Conservation (phyloP, 1,284 basidiomycete species). For the Mycocalia duriaeana region DNA sequence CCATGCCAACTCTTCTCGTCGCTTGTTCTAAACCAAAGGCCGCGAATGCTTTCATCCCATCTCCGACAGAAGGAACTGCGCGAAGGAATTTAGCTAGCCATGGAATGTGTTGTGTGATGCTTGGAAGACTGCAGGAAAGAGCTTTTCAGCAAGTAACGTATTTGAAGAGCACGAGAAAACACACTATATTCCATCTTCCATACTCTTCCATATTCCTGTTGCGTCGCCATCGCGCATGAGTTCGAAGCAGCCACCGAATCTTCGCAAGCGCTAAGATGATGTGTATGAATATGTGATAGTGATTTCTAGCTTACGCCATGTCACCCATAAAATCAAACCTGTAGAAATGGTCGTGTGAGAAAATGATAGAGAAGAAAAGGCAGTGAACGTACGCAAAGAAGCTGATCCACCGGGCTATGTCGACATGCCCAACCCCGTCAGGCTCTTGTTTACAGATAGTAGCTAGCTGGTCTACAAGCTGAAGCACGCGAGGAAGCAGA, state of each 20-base stretch:
- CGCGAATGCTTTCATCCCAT: constrained; percentile 21
- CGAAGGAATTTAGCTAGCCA: constrained; percentile 25
- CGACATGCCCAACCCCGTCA: constrained; percentile 17
- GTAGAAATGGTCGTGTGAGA: not conserved
- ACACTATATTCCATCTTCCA: constrained; percentile 34
- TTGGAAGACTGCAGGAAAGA: constrained; percentile 26
- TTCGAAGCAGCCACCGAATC: constrained; percentile 13
- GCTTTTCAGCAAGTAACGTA: not conserved
- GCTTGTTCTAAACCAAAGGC: constrained; percentile 31
- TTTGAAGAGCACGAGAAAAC: constrained; percentile 10
- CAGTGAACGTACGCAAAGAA: constrained; percentile 43
- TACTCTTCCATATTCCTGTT: constrained; percentile 29
- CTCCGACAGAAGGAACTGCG: constrained; percentile 14
- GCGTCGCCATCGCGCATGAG: constrained; percentile 33
- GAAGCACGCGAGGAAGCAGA: constrained; percentile 30
- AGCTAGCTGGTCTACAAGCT: constrained; percentile 33
- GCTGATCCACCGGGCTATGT: constrained; percentile 43
- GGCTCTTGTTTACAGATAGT: constrained; percentile 12
- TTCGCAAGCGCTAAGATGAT: not conserved
- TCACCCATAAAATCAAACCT: constrained; percentile 64
- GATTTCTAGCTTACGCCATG: constrained; percentile 42
- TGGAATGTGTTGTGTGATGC: constrained; percentile 35
- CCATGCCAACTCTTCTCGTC: constrained; percentile 26
- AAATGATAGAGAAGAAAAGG: not conserved
- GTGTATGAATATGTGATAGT: not conserved